Conservation (phyloP, 2,329 filamentous ascomycete genomes). For the Ceratocystiopsis minuta region DNA sequence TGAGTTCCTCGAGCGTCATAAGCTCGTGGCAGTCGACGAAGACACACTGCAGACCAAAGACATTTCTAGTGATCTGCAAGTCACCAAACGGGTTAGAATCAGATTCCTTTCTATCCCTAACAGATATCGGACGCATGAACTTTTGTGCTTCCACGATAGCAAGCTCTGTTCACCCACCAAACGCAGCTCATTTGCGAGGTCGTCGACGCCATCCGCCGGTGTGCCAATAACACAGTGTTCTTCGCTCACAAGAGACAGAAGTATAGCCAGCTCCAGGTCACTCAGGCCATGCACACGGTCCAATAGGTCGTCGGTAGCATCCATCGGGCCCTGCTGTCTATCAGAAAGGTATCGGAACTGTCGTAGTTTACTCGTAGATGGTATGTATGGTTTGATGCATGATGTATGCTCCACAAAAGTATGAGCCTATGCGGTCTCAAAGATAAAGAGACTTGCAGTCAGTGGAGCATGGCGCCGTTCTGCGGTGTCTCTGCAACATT, state of each 20-base stretch:
- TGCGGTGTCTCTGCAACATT: too few species aligned
- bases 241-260: slow-evolving; percentile 62
- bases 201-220: slow-evolving; percentile 39
- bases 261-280: slow-evolving; percentile 71
- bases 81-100: not conserved
- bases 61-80: slow-evolving; percentile 42
- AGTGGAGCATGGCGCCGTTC: too few species aligned
- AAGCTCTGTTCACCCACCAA: slow-evolving; percentile 30
- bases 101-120: too few species aligned
- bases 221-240: slow-evolving; percentile 85
- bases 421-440: too few species aligned
- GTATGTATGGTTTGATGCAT: too few species aligned
- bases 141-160: too few species aligned
- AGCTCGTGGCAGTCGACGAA: slow-evolving; percentile 54
- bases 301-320: slow-evolving; percentile 29
- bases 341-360: too few species aligned
- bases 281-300: slow-evolving; percentile 60
- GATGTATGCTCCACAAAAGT: too few species aligned
- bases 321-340: too few species aligned
- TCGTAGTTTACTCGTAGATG: too few species aligned
- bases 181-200: slow-evolving; percentile 55
- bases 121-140: too few species aligned
- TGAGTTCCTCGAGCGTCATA: slow-evolving; percentile 70
- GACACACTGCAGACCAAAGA: slow-evolving; percentile 54
- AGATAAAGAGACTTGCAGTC: too few species aligned